These are phyloP conservation scores for Starmerella bombi DNA, from an alignment of 805 yeast species.

Conservation along the genomic window DNA sequence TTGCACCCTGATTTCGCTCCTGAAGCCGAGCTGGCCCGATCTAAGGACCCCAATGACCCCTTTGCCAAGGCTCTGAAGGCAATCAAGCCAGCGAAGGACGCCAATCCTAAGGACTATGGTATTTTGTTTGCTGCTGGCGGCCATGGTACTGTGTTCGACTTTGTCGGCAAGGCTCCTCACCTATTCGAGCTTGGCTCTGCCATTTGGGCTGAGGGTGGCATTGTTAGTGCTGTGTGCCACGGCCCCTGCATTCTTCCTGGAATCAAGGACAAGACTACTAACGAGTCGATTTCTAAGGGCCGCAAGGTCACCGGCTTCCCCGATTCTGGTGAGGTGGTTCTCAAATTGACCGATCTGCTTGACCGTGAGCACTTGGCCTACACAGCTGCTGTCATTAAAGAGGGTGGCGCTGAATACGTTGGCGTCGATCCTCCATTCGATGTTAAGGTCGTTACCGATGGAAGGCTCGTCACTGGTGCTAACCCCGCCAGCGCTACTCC, in stretches of 20 bases:
- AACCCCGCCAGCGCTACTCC: conserved; percentile 47
- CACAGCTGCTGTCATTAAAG: conserved; percentile 28
- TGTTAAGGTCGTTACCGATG: conserved; percentile 35
- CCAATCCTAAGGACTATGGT: conserved; percentile 38
- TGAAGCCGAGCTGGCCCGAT: conserved; percentile 34
- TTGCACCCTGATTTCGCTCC: conserved; percentile 30
- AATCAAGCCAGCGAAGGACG: conserved; percentile 37
- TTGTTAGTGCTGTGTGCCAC: conserved; percentile 54
- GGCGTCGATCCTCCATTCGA: conserved; percentile 34
- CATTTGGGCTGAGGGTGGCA: conserved; percentile 40
- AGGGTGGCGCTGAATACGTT: conserved; percentile 32
- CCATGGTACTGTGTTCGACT: conserved; percentile 49
- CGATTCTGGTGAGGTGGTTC: conserved; percentile 37
- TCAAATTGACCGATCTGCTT: conserved; percentile 26
- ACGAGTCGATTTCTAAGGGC: conserved; percentile 37
- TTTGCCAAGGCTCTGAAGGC: conserved; percentile 31
- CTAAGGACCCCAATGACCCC: conserved; percentile 31
- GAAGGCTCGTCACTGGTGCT: conserved; percentile 49
- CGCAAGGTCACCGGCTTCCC: conserved; percentile 50
- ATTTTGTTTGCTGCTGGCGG: conserved; percentile 55
- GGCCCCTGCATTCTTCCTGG: conserved; percentile 50
- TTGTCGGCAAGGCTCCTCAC: conserved; percentile 35
- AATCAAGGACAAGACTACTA: conserved; percentile 31
- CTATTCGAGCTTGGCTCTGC: conserved; percentile 36
- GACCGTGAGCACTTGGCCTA: conserved; percentile 26